Base-by-base conservation (phyloP, 192 early-diverging fungal species). In the Coemansia sp. region DNA sequence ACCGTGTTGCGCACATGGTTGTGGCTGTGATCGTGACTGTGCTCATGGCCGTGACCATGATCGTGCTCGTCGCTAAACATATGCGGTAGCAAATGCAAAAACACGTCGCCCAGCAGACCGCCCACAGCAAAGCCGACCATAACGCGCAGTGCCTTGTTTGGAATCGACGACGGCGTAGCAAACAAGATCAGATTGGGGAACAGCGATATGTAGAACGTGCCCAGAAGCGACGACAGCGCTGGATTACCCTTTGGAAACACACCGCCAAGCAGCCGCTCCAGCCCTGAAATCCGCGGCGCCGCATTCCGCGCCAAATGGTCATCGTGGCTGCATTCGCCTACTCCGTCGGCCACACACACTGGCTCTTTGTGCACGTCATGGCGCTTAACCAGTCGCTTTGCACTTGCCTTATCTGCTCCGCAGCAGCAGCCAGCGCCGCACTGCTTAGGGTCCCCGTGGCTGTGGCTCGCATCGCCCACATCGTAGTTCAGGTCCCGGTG, bases 81-180 rank as follows among this genome's bases (percentile, higher is more conserved):
- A 65, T 92, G 89, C 43, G 92, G 92, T 43, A 94, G 64, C 49
- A 94, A 71, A 64, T 94, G 92, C 66, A 94, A 69, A 64, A 94
- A 91, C 10, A 93, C 92, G 67, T 94, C 92, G 12, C 92, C 92
- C 29, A 94, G 63, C 23, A 94, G 74, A 9, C 90, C 91, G 65
- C 92, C 92, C n/a, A 93, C 90, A 0, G 92, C 92, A 83, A 94
- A 93, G 47, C 89, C 86, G 23, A 94, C 92, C 62, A 94, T 84
- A 3, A 88, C 81, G 64, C 93, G 72, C 37, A 84, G 75, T 14
- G 61, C 69, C 61, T 65, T 68, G 64, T 66, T 77, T 26, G 83
- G 68, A 51, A 88, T 86, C 59, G 86, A 70, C 38, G 92, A 85
- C 9, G 92, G 92, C 14, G 92, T 89, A 59, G 91, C 90, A 51